These are phyloP conservation scores for Geotrichum klebahnii DNA, from an alignment of 1,139 yeast species.

Conservation along the genomic window DNA sequence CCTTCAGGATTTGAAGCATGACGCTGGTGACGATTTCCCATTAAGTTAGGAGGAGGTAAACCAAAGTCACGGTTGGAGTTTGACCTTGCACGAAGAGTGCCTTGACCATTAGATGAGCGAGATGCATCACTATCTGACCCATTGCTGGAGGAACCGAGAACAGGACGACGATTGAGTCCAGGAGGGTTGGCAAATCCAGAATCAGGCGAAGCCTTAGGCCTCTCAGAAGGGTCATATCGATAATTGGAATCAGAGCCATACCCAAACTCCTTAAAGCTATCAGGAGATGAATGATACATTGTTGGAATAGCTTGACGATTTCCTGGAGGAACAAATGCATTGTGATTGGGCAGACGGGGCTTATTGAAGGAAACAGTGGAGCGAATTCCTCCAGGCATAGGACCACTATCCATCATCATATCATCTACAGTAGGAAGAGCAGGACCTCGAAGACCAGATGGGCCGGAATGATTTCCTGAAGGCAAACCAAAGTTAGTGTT, in stretches of 20 bases:
- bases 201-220: constrained; percentile 20
- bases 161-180: background rate
- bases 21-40: constrained; percentile 3
- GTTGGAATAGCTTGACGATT: constrained; percentile 13
- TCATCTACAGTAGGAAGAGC: constrained; percentile 19
- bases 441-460: background rate
- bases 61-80: background rate
- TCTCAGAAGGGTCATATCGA: constrained; percentile 12
- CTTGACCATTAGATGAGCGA: background rate
- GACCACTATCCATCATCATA: constrained; percentile 24
- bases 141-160: background rate
- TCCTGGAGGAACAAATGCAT: background rate
- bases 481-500: no score
- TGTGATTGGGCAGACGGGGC: constrained; percentile 9
- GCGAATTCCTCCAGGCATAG: constrained; percentile 22
- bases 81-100: background rate
- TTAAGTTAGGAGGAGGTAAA: background rate
- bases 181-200: constrained; percentile 18
- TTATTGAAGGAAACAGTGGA: constrained; percentile 5
- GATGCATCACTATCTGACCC: constrained; percentile 18
- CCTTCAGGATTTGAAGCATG: background rate
- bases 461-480: constrained; percentile 1
- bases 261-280: constrained; percentile 10
- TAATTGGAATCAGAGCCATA: constrained; percentile 16
- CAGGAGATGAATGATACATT: constrained; percentile 8